These are phyloP conservation scores for Pythium myriotylum DNA, from an alignment of 352 stramenopile genomes.

Conservation along the genomic window DNA sequence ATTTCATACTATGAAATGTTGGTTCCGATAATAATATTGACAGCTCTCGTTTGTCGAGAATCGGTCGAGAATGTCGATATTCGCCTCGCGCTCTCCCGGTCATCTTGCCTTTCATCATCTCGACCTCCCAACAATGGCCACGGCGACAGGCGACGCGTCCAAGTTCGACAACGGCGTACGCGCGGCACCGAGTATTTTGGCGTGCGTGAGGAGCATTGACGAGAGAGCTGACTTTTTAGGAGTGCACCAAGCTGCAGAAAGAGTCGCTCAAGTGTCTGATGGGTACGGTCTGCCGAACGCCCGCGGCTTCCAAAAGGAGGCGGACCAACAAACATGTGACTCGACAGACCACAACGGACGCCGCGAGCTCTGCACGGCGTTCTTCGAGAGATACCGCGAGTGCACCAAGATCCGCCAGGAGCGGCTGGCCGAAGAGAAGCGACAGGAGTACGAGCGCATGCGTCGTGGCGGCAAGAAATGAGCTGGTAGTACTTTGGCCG, in stretches of 20 bases:
- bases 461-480: background rate
- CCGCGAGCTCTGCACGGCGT: constrained; percentile 47
- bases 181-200: background rate
- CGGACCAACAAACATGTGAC: too few species aligned
- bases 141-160: constrained; percentile 6
- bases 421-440: constrained; percentile 23
- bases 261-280: constrained; percentile 75
- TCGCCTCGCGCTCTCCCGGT: too few species aligned
- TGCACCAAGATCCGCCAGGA: constrained; percentile 53
- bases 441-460: constrained; percentile 1
- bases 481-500: background rate
- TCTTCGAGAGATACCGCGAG: constrained; percentile 74
- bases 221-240: constrained; percentile 27
- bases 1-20: too few species aligned
- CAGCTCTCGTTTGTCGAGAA: too few species aligned
- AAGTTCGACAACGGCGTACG: constrained; percentile 30
- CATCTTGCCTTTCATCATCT: too few species aligned
- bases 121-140: background rate
- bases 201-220: background rate
- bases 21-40: too few species aligned
- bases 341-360: constrained; percentile 52
- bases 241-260: constrained; percentile 66
- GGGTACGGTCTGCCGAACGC: constrained; percentile 20
- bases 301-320: too few species aligned
- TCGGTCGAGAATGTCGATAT: too few species aligned